A percentile compares a stretch with the other conserved stretches of the same genome.
These are phyloP conservation scores for Litsea cubeba DNA, from an alignment of 164 flowering plant genomes.

Conservation along the genomic window DNA sequence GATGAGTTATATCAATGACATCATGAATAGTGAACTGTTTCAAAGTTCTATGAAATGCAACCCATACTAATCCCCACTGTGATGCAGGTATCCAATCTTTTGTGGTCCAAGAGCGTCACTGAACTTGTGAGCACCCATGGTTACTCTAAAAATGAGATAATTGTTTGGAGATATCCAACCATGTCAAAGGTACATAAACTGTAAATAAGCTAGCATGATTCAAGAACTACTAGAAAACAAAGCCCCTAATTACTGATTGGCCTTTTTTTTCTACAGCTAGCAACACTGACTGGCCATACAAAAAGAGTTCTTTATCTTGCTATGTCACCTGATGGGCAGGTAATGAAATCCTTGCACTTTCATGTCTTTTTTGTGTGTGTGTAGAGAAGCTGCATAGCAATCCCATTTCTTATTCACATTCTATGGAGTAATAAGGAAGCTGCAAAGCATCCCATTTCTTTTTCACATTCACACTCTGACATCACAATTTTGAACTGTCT, in stretches of 20 bases:
- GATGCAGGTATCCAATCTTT: slow-evolving; percentile 88
- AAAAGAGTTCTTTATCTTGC: slow-evolving; percentile 93
- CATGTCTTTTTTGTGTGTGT: neutral
- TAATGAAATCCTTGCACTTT: slow-evolving; percentile 16
- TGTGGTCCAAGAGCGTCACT: slow-evolving; percentile 95
- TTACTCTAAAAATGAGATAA: slow-evolving; percentile 90
- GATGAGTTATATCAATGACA: too few relatives aligned
- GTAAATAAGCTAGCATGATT: neutral
- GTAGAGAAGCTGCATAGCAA: neutral
- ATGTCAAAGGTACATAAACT: slow-evolving; percentile 74
- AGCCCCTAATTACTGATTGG: neutral
- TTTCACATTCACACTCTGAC: neutral
- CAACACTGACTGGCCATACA: slow-evolving; percentile 94
- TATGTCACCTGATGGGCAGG: slow-evolving; percentile 98
- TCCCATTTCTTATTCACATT: neutral
- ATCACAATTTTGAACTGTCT: neutral
- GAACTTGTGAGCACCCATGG: slow-evolving; percentile 99
- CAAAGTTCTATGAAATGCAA: neutral
- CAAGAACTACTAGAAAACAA: neutral
- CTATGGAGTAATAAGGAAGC: neutral
- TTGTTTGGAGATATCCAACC: slow-evolving; percentile 94
- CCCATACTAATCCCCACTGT: neutral
- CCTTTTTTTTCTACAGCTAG: slow-evolving; percentile 45
- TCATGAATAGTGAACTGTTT: neutral
- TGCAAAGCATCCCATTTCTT: neutral